Evolutionary conservation across 2,329 filamentous ascomycete genomes (phyloP).

Genomic region (Venturia nashicola): DNA sequence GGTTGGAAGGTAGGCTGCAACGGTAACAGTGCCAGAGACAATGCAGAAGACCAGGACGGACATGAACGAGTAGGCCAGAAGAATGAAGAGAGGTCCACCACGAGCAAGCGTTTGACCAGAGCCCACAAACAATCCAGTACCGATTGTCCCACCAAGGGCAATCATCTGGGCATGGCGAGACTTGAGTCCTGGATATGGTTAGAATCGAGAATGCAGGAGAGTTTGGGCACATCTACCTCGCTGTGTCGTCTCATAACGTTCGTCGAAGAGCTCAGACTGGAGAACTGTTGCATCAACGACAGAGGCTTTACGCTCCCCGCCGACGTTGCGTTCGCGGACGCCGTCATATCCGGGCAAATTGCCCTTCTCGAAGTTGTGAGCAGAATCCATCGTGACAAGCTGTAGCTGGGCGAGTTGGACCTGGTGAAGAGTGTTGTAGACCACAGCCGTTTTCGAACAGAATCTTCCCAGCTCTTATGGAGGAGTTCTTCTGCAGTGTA

Average conservation of each 20-base stretch:
- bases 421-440: background rate
- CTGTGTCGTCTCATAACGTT: slow-evolving; percentile 24
- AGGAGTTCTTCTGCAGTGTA: background rate
- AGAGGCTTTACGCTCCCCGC: slow-evolving; percentile 11
- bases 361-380: background rate
- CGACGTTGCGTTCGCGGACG: background rate
- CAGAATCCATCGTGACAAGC: background rate
- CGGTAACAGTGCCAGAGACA: slow-evolving; percentile 38
- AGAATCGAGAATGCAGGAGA: background rate
- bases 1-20: slow-evolving; percentile 50
- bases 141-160: slow-evolving; percentile 64
- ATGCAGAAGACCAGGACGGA: slow-evolving; percentile 31
- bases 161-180: slow-evolving; percentile 48
- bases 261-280: slow-evolving; percentile 20
- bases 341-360: background rate
- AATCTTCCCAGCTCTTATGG: background rate
- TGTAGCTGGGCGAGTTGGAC: background rate
- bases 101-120: slow-evolving; percentile 24
- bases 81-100: slow-evolving; percentile 30
- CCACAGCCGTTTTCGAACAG: background rate
- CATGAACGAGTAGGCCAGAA: slow-evolving; percentile 33
- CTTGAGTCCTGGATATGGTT: slow-evolving; percentile 28
- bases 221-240: slow-evolving; percentile 16
- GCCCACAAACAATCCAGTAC: slow-evolving; percentile 27
- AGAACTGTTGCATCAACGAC: slow-evolving; percentile 17